Base-by-base conservation (phyloP, 2,329 filamentous ascomycete species). In the Sporothrix dimorphospora region DNA sequence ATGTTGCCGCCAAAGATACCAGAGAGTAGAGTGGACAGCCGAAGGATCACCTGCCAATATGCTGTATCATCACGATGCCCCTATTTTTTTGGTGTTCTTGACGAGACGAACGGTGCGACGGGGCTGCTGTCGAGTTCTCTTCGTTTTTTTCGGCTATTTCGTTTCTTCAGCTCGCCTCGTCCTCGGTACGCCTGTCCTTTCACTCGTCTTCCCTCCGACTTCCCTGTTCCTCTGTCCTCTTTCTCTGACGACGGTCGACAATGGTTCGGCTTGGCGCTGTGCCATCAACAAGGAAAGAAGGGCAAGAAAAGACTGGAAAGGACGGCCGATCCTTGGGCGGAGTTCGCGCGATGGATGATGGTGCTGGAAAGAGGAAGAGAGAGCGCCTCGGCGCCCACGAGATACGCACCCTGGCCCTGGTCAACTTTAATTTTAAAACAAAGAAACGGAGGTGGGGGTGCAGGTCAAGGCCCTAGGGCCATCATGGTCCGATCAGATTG, bases 351-450 rank as follows among this genome's bases (percentile, higher is more conserved):
- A 30, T 14, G 8, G 40, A 40, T 11, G 40, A 4, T 16, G 30
- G 1, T 3, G 57, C 12, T 14, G 40, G 8, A 63, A 21, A 42
- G 21, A 21, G 57, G 30, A 38, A 61, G 42, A 40, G 34, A 14
- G 53, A n/a, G n/a, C n/a, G n/a, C n/a, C n/a, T n/a, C n/a, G n/a
- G 30, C 30, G 30, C 53, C 53, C 27, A 42, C 19, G 16, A 8
- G 38, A 42, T n/a, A 40, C 57, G 16, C 34, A 19, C n/a, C 34
- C n/a, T 42, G 57, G 4, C 57, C 57, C 57, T 63, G 34, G 57
- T 63, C 57, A 63, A 42, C 57, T 63, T 63, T 63, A 42, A 42
- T 40, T 16, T 63, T 42, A 42, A 63, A 63, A 12, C 27, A 34
- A n/a, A 61, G 14, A 34, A 45, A 45, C 30, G 30, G 30, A 34